A percentile compares a stretch with the other conserved stretches of the same genome.
Evolutionary conservation across 768 basidiomycete species (phyloP).

Genomic region (Agrocybe pediades): DNA sequence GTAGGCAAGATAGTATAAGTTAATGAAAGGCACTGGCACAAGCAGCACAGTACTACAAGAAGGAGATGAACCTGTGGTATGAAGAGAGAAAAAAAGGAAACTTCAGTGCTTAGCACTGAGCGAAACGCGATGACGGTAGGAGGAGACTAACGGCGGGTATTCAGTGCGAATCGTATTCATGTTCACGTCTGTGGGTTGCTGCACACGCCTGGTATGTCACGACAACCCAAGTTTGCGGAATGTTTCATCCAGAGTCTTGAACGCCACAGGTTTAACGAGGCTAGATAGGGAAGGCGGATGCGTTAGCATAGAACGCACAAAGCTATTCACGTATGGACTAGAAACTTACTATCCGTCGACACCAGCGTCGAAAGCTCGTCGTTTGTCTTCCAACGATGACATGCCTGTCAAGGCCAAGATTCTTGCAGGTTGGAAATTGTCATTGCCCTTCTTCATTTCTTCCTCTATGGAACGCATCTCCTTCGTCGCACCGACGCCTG

Average conservation of each 20-base stretch:
- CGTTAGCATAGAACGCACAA: too few relatives aligned
- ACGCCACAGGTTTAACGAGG: conserved; percentile 94
- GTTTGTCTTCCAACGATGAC: conserved; percentile 92
- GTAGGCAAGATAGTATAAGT: background rate
- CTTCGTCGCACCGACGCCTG: conserved; percentile 80
- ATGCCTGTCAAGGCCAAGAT: conserved; percentile 92
- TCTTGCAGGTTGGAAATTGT: conserved; percentile 36
- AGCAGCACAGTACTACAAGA: background rate
- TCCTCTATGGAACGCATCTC: conserved; percentile 80
- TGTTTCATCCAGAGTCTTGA: conserved; percentile 86
- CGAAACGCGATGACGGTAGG: background rate
- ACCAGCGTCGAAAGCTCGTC: conserved; percentile 87
- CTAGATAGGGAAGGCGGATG: too few relatives aligned
- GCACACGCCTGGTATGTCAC: conserved; percentile 17
- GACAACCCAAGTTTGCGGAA: conserved; percentile 69
- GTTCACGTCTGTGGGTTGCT: too few relatives aligned
- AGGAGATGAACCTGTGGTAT: background rate
- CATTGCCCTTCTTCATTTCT: conserved; percentile 31
- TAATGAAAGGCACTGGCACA: background rate
- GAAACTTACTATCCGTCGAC: conserved; percentile 92
- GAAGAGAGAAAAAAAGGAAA: too few relatives aligned
- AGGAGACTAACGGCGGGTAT: background rate
- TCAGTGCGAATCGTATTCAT: too few relatives aligned
- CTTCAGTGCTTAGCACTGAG: too few relatives aligned
- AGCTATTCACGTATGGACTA: too few relatives aligned